A percentile compares a stretch with the other conserved stretches of the same genome.
Evolutionary conservation across 805 yeast species (phyloP).

Genomic region (Diddensiella transvaalensis): DNA sequence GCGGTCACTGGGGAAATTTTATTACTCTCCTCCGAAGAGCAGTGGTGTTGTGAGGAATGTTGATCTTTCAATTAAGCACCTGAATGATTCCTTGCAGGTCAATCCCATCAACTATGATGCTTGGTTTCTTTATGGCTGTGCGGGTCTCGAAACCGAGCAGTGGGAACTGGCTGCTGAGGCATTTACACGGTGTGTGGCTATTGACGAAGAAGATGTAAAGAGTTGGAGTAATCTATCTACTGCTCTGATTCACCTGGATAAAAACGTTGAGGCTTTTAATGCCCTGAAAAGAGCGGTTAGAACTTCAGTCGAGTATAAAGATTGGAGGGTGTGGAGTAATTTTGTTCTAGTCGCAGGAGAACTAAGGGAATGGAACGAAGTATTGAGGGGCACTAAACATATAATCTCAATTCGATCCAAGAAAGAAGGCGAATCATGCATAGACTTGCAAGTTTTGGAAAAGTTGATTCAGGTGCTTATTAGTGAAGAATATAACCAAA

Average conservation of each 20-base stretch:
- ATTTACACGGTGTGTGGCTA: slow-evolving; percentile 81
- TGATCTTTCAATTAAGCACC: slow-evolving; percentile 55
- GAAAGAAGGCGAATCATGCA: slow-evolving; percentile 56
- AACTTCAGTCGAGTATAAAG: slow-evolving; percentile 59
- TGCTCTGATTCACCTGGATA: slow-evolving; percentile 61
- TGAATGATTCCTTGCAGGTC: slow-evolving; percentile 67
- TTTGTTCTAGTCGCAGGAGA: slow-evolving; percentile 77
- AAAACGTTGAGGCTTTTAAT: slow-evolving; percentile 72
- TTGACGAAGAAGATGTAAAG: slow-evolving; percentile 74
- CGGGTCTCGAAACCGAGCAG: slow-evolving; percentile 70
- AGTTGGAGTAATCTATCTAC: slow-evolving; percentile 93
- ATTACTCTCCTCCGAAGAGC: slow-evolving; percentile 58
- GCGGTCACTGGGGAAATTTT: slow-evolving; percentile 71
- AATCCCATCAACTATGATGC: slow-evolving; percentile 75
- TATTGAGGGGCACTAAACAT: slow-evolving; percentile 66
- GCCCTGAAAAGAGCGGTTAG: slow-evolving; percentile 80
- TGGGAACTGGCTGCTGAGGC: slow-evolving; percentile 85
- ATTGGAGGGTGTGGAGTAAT: slow-evolving; percentile 92
- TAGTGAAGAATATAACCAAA: slow-evolving; percentile 38
- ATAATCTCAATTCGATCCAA: slow-evolving; percentile 55
- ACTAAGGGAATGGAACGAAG: slow-evolving; percentile 86
- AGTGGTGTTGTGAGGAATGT: slow-evolving; percentile 52
- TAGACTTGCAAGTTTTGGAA: slow-evolving; percentile 75
- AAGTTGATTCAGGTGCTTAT: slow-evolving; percentile 64
- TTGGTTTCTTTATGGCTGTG: slow-evolving; percentile 91